Conservation (phyloP, 352 stramenopile genomes). For the Globisporangium megalacanthum region DNA sequence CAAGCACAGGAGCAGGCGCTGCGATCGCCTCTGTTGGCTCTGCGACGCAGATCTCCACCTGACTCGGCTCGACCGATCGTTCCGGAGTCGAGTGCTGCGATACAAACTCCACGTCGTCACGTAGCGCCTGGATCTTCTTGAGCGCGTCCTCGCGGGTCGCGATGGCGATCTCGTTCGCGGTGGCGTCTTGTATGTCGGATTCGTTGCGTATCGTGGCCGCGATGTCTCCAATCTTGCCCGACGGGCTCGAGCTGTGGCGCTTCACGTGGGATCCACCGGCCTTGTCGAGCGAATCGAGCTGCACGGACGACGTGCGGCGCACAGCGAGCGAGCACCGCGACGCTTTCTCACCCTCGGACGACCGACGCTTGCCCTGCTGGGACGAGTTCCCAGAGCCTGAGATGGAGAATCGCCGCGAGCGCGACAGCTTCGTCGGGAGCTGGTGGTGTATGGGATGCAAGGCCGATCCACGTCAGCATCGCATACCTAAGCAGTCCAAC, state of each 20-base stretch:
- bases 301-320: slow-evolving; percentile 18
- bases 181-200: slow-evolving; percentile 18
- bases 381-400: neutral
- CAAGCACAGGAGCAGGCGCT: neutral
- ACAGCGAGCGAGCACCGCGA: slow-evolving; percentile 13
- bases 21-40: neutral
- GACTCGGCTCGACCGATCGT: slow-evolving; percentile 1
- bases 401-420: slow-evolving; percentile 4
- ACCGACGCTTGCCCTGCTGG: slow-evolving; percentile 1
- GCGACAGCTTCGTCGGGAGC: slow-evolving; percentile 13
- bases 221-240: slow-evolving; percentile 11
- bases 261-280: slow-evolving; percentile 1
- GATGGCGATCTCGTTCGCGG: slow-evolving; percentile 13
- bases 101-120: slow-evolving; percentile 17
- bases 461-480: neutral
- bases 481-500: too few species aligned
- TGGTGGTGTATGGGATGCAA: neutral
- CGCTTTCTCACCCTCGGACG: slow-evolving; percentile 11
- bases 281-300: slow-evolving; percentile 11
- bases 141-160: slow-evolving; percentile 30
- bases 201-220: slow-evolving; percentile 17
- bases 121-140: slow-evolving; percentile 29
- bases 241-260: slow-evolving; percentile 20
- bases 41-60: slow-evolving; percentile 13
- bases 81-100: slow-evolving; percentile 7